Evolutionary conservation across 2,329 filamentous ascomycete genomes (phyloP), one percentile per base, ranked within the genome.

Genomic region (Trichoderma koningii): DNA sequence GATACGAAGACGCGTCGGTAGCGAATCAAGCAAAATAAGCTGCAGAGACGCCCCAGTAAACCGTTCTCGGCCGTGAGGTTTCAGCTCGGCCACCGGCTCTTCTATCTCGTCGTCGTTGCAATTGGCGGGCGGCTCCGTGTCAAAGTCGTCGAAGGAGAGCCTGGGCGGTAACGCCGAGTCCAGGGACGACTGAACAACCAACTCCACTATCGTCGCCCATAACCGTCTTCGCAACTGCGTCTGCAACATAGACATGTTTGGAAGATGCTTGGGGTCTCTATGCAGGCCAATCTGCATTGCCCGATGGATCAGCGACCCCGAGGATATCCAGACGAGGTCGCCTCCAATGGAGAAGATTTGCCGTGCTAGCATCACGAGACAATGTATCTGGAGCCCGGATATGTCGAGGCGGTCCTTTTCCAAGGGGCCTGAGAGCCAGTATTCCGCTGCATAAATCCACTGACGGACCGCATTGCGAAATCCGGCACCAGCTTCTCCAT

Each of bases 201-300:
- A 71, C 69, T 87, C 84, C 3, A 86, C 65, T 14, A 85, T 79
- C 0, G 83, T 84, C 6, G 81, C 80, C 85, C 85, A 87, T 1
- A 87, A 70, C 2, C 85, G 77, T 5, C 84, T 76, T 3, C 85
- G 79, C 72, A 87, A 79, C 72, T 88, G 85, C 1, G 79, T 76
- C 19, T 79, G 76, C 30, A 82, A 78, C 0, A 74, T 69, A 2
- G 81, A 78, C 76, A 83, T 82, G 19, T 77, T 76, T 7, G 78
- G 76, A 4, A 86, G 78, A 64, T 79, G 75, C 34, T 75, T 77
- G 0, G 85, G 85, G 63, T 87, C 85, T 2, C 83, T 79, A 70
- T 87, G 84, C 7, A 87, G 75, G 3, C 85, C 85, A 79, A 87
- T 85, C 62, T 80, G 80, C 70, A 87, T 81, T 56, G 84, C 85